Conservation (phyloP, 1,139 yeast genomes). For the Protomyces lactucae-debilis region DNA sequence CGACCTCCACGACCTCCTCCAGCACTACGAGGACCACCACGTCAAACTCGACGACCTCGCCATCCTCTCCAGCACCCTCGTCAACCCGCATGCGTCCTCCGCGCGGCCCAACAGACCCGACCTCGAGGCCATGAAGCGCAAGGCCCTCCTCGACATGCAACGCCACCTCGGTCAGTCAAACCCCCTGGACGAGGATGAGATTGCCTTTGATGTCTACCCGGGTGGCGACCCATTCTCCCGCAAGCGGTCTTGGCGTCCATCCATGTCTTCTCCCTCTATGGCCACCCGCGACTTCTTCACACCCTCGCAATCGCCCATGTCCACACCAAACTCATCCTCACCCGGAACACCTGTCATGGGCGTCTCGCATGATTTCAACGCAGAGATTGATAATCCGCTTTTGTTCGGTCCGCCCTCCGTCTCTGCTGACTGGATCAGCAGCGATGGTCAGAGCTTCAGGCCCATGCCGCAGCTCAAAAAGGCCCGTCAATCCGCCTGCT, state of each 20-base stretch:
- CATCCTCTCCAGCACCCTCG: constrained; percentile 3
- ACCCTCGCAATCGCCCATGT: constrained; percentile 26
- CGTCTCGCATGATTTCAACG: constrained; percentile 21
- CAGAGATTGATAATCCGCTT: constrained; percentile 12
- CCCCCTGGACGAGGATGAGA: constrained; percentile 16
- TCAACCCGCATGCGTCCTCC: constrained; percentile 28
- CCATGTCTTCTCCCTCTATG: constrained; percentile 25
- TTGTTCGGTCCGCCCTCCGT: constrained; percentile 27
- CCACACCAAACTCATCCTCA: constrained; percentile 29
- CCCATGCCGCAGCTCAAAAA: constrained; percentile 15
- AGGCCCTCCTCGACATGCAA: constrained; percentile 23
- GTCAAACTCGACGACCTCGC: constrained; percentile 47
- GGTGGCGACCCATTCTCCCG: constrained; percentile 7
- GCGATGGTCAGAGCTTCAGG: constrained; percentile 10
- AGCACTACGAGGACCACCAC: constrained; percentile 96
- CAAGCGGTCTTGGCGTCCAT: constrained; percentile 15
- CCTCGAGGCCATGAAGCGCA: constrained; percentile 24
- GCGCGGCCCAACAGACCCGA: constrained; percentile 15
- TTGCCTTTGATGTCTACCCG: constrained; percentile 13
- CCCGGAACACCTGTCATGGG: constrained; percentile 28
- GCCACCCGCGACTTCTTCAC: constrained; percentile 29
- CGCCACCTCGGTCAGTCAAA: constrained; percentile 8
- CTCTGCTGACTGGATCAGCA: constrained; percentile 28
- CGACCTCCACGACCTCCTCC: constrained; percentile 82
- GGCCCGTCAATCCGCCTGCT: constrained; percentile 2